phyloP scores from a whole-genome alignment of 208 protist species.

The Naegleria fowleri region DNA sequence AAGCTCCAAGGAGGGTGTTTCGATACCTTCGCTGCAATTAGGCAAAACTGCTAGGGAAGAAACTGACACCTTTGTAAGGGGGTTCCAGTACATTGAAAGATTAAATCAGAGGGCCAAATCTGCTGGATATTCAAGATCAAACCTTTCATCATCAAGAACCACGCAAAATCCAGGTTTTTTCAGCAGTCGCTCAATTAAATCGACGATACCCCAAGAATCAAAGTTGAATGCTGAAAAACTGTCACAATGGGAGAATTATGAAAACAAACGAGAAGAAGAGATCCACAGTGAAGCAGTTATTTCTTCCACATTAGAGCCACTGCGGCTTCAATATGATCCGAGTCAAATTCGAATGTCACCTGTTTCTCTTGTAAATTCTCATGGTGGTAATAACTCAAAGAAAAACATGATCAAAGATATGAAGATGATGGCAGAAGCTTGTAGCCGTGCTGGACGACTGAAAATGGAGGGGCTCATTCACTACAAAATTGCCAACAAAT shows the following conservation, averaged over 20 bases:
- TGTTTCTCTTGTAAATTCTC: not conserved
- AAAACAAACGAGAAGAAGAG: not conserved
- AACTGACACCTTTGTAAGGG: not conserved
- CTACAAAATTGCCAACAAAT: constrained; percentile 40
- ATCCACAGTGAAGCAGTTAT: not conserved
- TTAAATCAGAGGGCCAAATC: not conserved
- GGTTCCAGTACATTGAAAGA: not conserved
- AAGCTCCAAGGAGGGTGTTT: not conserved
- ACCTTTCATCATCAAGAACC: not conserved
- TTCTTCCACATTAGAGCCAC: not conserved
- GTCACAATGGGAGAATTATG: not conserved
- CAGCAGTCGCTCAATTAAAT: not conserved
- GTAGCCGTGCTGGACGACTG: constrained; percentile 37
- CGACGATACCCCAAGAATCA: not conserved
- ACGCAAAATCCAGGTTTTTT: not conserved
- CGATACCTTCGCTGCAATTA: not conserved
- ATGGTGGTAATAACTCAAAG: not conserved
- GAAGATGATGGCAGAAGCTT: constrained; percentile 37
- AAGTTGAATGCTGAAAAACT: not conserved
- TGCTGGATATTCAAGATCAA: not conserved
- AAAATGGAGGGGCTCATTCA: constrained; percentile 40
- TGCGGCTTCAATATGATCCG: constrained; percentile 10
- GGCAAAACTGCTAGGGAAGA: constrained; percentile 2
- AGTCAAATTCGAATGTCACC: not conserved
- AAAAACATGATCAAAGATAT: constrained; percentile 31